A percentile compares a stretch with the other conserved stretches of the same genome.
These are phyloP conservation scores for Lipomyces spencermartinsiae DNA, from an alignment of 805 yeast species.

Conservation along the genomic window DNA sequence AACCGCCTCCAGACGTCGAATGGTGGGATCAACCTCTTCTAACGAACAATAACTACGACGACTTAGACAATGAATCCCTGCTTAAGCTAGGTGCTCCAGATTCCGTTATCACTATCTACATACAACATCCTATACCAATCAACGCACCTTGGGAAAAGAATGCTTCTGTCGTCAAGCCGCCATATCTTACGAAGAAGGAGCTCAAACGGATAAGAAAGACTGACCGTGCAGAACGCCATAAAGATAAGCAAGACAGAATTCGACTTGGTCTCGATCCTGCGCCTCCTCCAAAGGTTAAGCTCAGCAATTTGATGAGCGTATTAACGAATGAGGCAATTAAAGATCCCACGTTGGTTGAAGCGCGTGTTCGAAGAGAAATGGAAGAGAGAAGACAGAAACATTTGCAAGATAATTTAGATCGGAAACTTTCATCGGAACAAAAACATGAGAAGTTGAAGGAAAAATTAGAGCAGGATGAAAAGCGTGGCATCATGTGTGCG, in stretches of 20 bases:
- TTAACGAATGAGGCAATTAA: conserved; percentile 81
- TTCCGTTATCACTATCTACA: conserved; percentile 66
- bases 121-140: conserved; percentile 82
- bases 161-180: conserved; percentile 50
- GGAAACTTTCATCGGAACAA: conserved; percentile 68
- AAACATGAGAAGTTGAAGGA: conserved; percentile 55
- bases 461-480: conserved; percentile 57
- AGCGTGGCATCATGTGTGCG: conserved; percentile 59
- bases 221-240: conserved; percentile 64
- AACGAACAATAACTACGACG: conserved; percentile 48
- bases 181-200: conserved; percentile 78
- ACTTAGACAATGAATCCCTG: conserved; percentile 34
- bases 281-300: conserved; percentile 86
- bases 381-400: conserved; percentile 66
- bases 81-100: conserved; percentile 47
- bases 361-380: conserved; percentile 70
- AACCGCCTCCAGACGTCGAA: conserved; percentile 68
- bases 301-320: conserved; percentile 84
- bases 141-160: conserved; percentile 63
- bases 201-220: conserved; percentile 73
- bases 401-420: conserved; percentile 60
- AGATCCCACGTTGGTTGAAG: conserved; percentile 89
- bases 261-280: conserved; percentile 83
- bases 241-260: conserved; percentile 77
- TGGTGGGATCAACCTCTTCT: conserved; percentile 87